A percentile compares a stretch with the other conserved stretches of the same genome.
Conservation (phyloP, 2,329 filamentous ascomycete genomes). For the Cryphonectria carpinicola region DNA sequence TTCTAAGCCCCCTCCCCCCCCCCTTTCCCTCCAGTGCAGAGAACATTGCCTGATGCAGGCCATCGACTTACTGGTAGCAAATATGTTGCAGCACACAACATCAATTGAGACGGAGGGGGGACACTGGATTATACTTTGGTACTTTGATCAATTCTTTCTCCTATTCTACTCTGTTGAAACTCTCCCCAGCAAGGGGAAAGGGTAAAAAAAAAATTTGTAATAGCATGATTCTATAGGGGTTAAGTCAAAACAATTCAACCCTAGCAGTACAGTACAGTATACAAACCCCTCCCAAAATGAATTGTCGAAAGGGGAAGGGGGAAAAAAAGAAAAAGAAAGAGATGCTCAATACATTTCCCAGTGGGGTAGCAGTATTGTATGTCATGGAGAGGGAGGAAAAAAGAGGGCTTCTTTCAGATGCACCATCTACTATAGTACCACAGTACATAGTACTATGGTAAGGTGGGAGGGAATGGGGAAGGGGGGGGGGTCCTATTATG, state of each 20-base stretch:
- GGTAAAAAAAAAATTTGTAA: background rate
- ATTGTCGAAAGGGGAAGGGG: background rate
- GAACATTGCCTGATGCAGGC: background rate
- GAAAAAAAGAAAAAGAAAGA: background rate
- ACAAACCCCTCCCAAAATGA: background rate
- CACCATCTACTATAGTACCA: background rate
- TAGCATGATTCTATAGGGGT: background rate
- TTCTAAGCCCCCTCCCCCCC: background rate
- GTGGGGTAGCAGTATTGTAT: background rate
- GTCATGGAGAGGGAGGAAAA: background rate
- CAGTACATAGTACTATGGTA: background rate
- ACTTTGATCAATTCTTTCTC: background rate
- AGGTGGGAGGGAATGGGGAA: background rate
- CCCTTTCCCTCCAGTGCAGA: background rate
- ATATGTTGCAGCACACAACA: too few species aligned
- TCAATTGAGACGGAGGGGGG: background rate
- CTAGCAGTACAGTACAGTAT: background rate
- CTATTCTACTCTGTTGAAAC: background rate
- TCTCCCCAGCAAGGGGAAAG: background rate
- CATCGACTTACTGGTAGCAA: background rate
- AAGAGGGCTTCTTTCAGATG: background rate
- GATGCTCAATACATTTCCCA: background rate
- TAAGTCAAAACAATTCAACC: background rate
- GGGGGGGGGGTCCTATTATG: background rate
- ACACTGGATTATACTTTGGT: background rate